Percentiles rank a stretch among this genome's conserved stretches.
phyloP scores from a whole-genome alignment of 2,329 filamentous ascomycete species.

The Fusarium acutatum region DNA sequence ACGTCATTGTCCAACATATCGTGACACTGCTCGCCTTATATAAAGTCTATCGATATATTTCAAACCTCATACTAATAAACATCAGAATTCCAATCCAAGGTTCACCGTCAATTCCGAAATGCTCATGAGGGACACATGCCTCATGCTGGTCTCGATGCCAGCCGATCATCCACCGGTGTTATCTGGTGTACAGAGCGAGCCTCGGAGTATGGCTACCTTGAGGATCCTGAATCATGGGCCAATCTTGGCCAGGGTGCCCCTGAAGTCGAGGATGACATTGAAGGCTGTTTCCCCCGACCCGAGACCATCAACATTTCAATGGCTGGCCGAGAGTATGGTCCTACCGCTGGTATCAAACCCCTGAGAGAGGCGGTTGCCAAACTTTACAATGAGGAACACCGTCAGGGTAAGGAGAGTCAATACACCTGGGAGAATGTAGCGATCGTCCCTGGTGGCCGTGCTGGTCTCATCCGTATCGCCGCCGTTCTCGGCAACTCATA shows the following conservation, averaged over 20 bases:
- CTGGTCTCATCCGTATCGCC: conserved; percentile 92
- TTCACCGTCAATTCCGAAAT: conserved; percentile 88
- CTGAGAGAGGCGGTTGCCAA: conserved; percentile 88
- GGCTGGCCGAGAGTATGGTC: conserved; percentile 87
- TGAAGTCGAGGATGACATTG: conserved; percentile 92
- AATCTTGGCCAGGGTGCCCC: conserved; percentile 95
- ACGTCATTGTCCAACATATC: not conserved
- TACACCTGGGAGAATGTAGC: conserved; percentile 99
- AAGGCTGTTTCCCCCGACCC: conserved; percentile 86
- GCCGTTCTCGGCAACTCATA: conserved; percentile 93
- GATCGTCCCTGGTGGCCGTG: conserved; percentile 92
- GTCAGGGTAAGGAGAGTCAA: conserved; percentile 84
- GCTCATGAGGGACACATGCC: conserved; percentile 91
- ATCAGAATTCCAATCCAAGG: conserved; percentile 80
- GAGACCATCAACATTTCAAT: conserved; percentile 79
- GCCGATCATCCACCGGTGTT: conserved; percentile 88
- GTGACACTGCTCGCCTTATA: not conserved
- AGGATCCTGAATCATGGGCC: conserved; percentile 85
- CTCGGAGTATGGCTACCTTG: conserved; percentile 85
- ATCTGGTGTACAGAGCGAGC: conserved; percentile 93
- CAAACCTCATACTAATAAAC: not conserved
- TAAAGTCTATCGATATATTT: too few relatives aligned
- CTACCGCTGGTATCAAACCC: conserved; percentile 92
- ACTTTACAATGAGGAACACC: conserved; percentile 93
- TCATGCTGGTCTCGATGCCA: conserved; percentile 89